Evolutionary conservation across 345 rosid genomes (phyloP).

Genomic region (Nasturtium officinale): DNA sequence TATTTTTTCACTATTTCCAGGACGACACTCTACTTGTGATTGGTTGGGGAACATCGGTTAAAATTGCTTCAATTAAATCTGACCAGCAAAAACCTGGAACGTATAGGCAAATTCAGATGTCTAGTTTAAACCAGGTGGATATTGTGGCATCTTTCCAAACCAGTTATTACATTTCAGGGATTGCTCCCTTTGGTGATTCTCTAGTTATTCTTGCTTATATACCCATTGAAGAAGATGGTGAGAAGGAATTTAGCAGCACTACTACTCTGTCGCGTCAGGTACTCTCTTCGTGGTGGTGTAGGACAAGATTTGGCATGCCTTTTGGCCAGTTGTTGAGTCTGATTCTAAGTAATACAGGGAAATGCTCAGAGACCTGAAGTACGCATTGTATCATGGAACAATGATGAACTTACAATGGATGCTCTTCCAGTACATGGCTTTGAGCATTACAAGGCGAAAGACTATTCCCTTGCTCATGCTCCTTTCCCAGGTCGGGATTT

Average conservation of each 20-base stretch:
- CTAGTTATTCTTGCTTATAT: conserved; percentile 96
- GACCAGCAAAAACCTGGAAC: conserved; percentile 69
- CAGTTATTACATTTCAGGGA: conserved; percentile 96
- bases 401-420: conserved; percentile 97
- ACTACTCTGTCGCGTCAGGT: conserved; percentile 84
- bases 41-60: conserved; percentile 94
- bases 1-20: conserved; percentile 46
- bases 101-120: conserved; percentile 51
- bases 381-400: conserved; percentile 88
- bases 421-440: conserved; percentile 95
- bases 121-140: conserved; percentile 83
- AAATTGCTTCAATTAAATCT: conserved; percentile 85
- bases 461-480: conserved; percentile 94
- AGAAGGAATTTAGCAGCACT: conserved; percentile 71
- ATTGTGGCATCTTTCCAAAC: conserved; percentile 98
- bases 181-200: conserved; percentile 99
- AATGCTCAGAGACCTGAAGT: conserved; percentile 98
- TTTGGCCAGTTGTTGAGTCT: conserved; percentile 29
- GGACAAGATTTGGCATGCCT: conserved; percentile 16
- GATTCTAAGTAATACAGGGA: conserved; percentile 58
- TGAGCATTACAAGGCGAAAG: conserved; percentile 97
- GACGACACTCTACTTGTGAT: conserved; percentile 91
- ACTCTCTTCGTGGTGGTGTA: conserved; percentile 33
- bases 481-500: conserved; percentile 86
- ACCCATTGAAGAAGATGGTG: conserved; percentile 79